phyloP scores from a whole-genome alignment of 2,329 filamentous ascomycete genomes.

The Pyrenochaeta sp. region DNA sequence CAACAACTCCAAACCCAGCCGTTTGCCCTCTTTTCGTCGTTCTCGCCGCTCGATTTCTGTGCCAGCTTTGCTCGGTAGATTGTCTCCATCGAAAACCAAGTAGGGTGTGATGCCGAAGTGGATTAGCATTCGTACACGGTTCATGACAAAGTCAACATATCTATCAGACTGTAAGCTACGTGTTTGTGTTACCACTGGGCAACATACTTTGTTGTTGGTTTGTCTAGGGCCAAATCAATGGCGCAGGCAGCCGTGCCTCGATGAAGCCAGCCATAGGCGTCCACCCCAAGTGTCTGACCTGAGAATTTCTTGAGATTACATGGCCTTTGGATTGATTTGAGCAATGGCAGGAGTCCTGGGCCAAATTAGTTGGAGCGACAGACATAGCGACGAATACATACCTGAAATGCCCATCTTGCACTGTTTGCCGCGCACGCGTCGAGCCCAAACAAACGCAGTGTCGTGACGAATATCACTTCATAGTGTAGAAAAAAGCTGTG shows the following conservation, averaged over 20 bases:
- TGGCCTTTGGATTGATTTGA: constrained; percentile 95
- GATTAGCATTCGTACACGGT: constrained; percentile 89
- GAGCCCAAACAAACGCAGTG: constrained; percentile 29
- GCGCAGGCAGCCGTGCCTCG: constrained; percentile 90
- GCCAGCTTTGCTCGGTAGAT: constrained; percentile 87
- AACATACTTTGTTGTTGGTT: constrained; percentile 82
- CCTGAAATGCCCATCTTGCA: constrained; percentile 51
- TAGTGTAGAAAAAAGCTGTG: constrained; percentile 8
- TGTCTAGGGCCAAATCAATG: constrained; percentile 86
- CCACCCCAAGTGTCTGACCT: constrained; percentile 90
- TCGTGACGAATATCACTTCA: constrained; percentile 25
- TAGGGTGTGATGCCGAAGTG: constrained; percentile 96
- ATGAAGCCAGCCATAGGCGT: constrained; percentile 98
- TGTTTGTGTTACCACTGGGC: neutral
- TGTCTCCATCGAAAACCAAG: constrained; percentile 94
- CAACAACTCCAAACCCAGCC: constrained; percentile 77
- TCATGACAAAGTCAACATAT: constrained; percentile 89
- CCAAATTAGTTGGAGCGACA: too few relatives aligned
- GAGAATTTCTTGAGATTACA: constrained; percentile 84
- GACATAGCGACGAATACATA: too few relatives aligned
- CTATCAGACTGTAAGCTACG: constrained; percentile 54
- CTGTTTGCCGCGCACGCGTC: constrained; percentile 37
- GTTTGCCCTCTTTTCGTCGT: constrained; percentile 78
- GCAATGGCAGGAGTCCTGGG: constrained; percentile 83
- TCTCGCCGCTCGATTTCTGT: constrained; percentile 82